Conservation (phyloP, 495 filamentous ascomycete species). For the Darksidea phi region DNA sequence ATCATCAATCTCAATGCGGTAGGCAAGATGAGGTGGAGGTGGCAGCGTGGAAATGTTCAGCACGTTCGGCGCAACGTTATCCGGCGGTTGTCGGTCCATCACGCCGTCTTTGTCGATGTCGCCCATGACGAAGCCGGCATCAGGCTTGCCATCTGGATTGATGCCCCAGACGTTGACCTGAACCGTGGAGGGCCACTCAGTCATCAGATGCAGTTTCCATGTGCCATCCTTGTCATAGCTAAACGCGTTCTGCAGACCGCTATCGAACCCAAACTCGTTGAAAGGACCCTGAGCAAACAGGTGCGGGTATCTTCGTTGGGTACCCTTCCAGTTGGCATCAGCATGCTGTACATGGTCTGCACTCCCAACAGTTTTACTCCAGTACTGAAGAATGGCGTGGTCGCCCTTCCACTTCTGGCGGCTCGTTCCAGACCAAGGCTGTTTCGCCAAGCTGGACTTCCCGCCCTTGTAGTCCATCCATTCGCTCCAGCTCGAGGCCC, state of each 20-base stretch:
- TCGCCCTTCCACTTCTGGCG: slow-evolving; percentile 63
- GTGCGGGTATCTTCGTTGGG: slow-evolving; percentile 59
- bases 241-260: slow-evolving; percentile 58
- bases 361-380: slow-evolving; percentile 62
- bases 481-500: slow-evolving; percentile 57
- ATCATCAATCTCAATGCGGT: too few species aligned
- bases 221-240: slow-evolving; percentile 53
- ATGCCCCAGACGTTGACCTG: slow-evolving; percentile 70
- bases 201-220: slow-evolving; percentile 65
- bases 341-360: slow-evolving; percentile 64
- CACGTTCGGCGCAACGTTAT: slow-evolving; percentile 53
- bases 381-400: slow-evolving; percentile 68
- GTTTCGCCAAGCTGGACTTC: too few species aligned
- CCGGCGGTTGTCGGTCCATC: slow-evolving; percentile 65
- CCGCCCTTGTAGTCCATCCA: too few species aligned
- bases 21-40: too few species aligned
- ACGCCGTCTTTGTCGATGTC: slow-evolving; percentile 62
- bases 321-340: slow-evolving; percentile 50
- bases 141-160: slow-evolving; percentile 63
- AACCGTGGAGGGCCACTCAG: slow-evolving; percentile 63
- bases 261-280: slow-evolving; percentile 69
- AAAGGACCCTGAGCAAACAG: slow-evolving; percentile 64
- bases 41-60: slow-evolving; percentile 65
- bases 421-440: slow-evolving; percentile 61
- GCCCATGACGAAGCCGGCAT: slow-evolving; percentile 58